Percentiles rank a stretch among this genome's conserved stretches.
These are phyloP conservation scores for Lachancea fermentati DNA, from an alignment of 805 yeast genomes.

Conservation along the genomic window DNA sequence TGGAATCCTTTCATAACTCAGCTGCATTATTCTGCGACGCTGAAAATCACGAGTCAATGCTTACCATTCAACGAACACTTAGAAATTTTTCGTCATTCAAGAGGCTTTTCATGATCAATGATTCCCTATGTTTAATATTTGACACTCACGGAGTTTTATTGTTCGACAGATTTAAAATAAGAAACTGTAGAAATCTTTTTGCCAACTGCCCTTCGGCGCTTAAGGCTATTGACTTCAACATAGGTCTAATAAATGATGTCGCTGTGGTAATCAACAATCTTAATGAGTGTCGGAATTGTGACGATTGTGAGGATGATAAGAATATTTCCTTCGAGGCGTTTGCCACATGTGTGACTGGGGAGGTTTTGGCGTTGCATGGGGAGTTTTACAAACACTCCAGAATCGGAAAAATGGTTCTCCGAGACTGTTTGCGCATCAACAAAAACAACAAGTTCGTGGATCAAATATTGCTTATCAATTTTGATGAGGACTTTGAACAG, in stretches of 20 bases:
- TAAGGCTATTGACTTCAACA: conserved; percentile 16
- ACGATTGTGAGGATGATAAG: conserved; percentile 2
- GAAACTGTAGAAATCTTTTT: conserved; percentile 8
- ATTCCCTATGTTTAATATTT: conserved; percentile 17
- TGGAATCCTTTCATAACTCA: conserved; percentile 15
- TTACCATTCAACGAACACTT: conserved; percentile 6
- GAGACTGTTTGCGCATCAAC: conserved; percentile 18
- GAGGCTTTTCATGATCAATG: conserved; percentile 23
- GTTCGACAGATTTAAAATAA: conserved; percentile 15
- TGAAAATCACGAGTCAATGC: neutral
- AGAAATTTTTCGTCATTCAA: conserved; percentile 18
- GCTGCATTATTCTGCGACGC: neutral
- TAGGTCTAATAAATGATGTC: conserved; percentile 23
- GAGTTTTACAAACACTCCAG: conserved; percentile 15
- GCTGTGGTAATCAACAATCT: conserved; percentile 11
- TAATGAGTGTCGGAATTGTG: conserved; percentile 11
- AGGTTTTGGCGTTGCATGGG: conserved; percentile 20
- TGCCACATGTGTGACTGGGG: conserved; percentile 17
- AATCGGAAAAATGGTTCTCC: conserved; percentile 16
- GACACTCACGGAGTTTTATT: conserved; percentile 23
- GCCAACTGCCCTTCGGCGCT: conserved; percentile 10
- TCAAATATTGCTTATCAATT: conserved; percentile 17
- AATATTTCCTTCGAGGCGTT: conserved; percentile 13
- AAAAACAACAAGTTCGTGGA: conserved; percentile 17
- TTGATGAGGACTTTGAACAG: conserved; percentile 3